phyloP scores from a whole-genome alignment of 768 basidiomycete species.

The Russula emetica region DNA sequence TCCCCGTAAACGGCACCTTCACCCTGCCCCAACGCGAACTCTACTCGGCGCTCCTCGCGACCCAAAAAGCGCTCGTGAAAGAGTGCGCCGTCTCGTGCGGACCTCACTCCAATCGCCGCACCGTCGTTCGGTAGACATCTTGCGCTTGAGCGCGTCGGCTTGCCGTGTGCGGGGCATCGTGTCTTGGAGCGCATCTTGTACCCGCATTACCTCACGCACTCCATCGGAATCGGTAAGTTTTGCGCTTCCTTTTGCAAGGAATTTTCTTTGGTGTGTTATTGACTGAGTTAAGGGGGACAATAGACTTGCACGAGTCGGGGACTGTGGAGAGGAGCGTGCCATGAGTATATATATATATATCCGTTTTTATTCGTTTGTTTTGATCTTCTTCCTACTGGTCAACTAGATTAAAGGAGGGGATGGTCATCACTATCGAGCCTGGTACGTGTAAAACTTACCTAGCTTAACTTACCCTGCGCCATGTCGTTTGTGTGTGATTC shows the following conservation, averaged over 20 bases:
- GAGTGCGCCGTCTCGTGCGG: constrained; percentile 55
- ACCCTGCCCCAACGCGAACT: constrained; percentile 76
- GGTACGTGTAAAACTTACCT: constrained; percentile 42
- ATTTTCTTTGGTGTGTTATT: too few relatives aligned
- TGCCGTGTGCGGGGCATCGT: constrained; percentile 45
- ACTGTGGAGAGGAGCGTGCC: constrained; percentile 51
- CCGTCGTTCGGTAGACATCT: constrained; percentile 57
- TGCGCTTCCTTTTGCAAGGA: background rate
- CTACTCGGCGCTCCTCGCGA: constrained; percentile 72
- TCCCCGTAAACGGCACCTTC: constrained; percentile 80
- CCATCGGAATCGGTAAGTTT: constrained; percentile 76
- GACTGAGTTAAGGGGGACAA: background rate
- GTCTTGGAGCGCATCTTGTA: constrained; percentile 72
- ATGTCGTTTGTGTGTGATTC: constrained; percentile 1
- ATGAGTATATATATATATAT: constrained; percentile 40
- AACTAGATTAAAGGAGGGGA: constrained; percentile 78
- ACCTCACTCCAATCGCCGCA: constrained; percentile 72
- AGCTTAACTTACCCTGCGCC: too few relatives aligned
- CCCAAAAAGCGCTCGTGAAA: constrained; percentile 61
- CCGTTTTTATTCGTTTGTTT: too few relatives aligned
- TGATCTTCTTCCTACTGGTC: too few relatives aligned
- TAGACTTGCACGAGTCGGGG: constrained; percentile 86
- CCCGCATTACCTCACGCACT: constrained; percentile 90
- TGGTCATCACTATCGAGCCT: constrained; percentile 92
- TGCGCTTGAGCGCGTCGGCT: constrained; percentile 73